A percentile compares a stretch with the other conserved stretches of the same genome.
Conservation (phyloP, 1,284 basidiomycete genomes). For the Rhodotorula sp. region DNA sequence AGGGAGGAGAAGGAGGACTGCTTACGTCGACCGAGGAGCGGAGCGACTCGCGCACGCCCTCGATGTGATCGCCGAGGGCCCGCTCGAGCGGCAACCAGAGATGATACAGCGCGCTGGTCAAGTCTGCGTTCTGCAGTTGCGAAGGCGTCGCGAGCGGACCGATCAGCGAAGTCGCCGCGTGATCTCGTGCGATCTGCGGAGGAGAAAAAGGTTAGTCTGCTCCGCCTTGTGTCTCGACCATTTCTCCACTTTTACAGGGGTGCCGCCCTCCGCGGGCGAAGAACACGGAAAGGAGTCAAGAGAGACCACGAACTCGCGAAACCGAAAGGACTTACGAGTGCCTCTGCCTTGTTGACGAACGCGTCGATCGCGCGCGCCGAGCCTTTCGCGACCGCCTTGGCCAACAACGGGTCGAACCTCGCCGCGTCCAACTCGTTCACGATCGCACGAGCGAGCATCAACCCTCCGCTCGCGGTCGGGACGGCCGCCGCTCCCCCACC, state of each 20-base stretch:
- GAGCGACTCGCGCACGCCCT: slow-evolving; percentile 62
- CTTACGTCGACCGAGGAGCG: slow-evolving; percentile 63
- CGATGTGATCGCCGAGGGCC: slow-evolving; percentile 68
- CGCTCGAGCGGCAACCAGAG: slow-evolving; percentile 68
- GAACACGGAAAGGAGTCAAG: no score
- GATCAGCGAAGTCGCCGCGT: slow-evolving; percentile 68
- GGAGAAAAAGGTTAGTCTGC: no score
- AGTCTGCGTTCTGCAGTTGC: slow-evolving; percentile 69
- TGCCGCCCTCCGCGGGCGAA: no score
- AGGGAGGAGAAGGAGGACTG: slow-evolving; percentile 8
- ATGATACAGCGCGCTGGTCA: slow-evolving; percentile 75
- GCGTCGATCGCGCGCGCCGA: slow-evolving; percentile 65
- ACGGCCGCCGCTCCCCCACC: background rate
- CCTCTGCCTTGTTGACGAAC: slow-evolving; percentile 63
- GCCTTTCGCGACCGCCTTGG: slow-evolving; percentile 72
- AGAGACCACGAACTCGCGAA: background rate
- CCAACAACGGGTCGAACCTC: slow-evolving; percentile 84
- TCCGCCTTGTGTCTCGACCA: no score
- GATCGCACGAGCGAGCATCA: slow-evolving; percentile 69
- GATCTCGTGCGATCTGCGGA: slow-evolving; percentile 67
- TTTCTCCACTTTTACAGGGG: no score
- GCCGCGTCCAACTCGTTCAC: slow-evolving; percentile 90
- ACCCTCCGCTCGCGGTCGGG: slow-evolving; percentile 68
- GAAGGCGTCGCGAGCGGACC: slow-evolving; percentile 75
- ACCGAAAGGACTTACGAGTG: slow-evolving; percentile 58